Conservation (phyloP, 2,329 filamentous ascomycete genomes). For the Gnomoniopsis sp. region DNA sequence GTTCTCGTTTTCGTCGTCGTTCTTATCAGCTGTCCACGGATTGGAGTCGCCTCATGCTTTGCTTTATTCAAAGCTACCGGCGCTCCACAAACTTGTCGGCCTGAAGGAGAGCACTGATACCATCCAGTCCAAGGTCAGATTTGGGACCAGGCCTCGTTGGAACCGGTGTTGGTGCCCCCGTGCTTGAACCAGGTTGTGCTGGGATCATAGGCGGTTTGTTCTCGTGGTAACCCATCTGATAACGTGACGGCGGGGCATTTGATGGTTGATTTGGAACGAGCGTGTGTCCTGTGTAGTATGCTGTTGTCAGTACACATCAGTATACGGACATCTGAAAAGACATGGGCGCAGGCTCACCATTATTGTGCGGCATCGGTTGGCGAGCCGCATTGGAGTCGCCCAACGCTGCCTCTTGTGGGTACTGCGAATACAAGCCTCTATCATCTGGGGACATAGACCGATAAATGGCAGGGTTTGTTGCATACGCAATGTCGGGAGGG, state of each 20-base stretch:
- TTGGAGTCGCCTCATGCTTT: background rate
- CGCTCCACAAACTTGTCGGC: slow-evolving; percentile 59
- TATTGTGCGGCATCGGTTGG: slow-evolving; percentile 14
- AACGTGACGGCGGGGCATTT: background rate
- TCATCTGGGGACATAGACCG: slow-evolving; percentile 20
- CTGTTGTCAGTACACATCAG: slow-evolving; percentile 14
- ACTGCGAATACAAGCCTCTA: background rate
- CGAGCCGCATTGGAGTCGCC: slow-evolving; percentile 7
- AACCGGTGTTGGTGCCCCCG: background rate
- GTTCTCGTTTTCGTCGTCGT: background rate
- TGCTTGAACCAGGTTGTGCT: slow-evolving; percentile 15
- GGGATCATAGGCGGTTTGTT: slow-evolving; percentile 1
- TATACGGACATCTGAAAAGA: background rate
- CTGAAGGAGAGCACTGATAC: slow-evolving; percentile 55
- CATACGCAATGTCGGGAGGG: slow-evolving; percentile 9
- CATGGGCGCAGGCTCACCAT: slow-evolving; percentile 14
- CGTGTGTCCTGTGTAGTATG: slow-evolving; percentile 20
- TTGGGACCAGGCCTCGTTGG: slow-evolving; percentile 22
- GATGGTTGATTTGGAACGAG: background rate
- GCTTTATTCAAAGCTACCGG: slow-evolving; percentile 11
- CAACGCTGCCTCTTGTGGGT: slow-evolving; percentile 4
- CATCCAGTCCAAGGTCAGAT: slow-evolving; percentile 42
- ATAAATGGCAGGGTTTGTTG: slow-evolving; percentile 2
- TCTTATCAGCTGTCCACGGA: background rate
- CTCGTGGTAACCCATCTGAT: slow-evolving; percentile 8